Evolutionary conservation across 2,329 filamentous ascomycete genomes (phyloP), one percentile per base, ranked within the genome.

Genomic region (Drechmeria coniospora): DNA sequence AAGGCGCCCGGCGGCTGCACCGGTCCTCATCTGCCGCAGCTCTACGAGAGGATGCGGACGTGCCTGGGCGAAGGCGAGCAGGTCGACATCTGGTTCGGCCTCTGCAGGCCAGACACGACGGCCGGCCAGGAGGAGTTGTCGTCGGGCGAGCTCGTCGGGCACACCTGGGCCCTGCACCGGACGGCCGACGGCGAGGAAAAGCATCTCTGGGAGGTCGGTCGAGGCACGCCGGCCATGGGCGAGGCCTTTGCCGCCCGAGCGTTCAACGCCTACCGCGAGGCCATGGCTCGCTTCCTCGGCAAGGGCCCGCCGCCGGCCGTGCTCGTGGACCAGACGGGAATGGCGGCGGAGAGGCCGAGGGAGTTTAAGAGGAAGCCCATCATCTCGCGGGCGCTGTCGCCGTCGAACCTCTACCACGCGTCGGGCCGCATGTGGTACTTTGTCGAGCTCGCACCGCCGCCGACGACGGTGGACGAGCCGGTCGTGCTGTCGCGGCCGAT

Each of bases 341-440:
- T n/a, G n/a, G 16, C 21, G 7, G 32, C 29, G 14, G 25, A n/a
- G 8, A 12, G 29, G 15, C 29, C 35, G 13, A 14, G 8, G 2
- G 16, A 26, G 17, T 31, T 34, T 14, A 31, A 29, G 13, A 29
- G 26, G 5, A 36, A 33, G 19, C 31, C 36, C 8, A 23, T 32
- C 20, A 35, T 35, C 8, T 38, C 36, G 11, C 33, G 34, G 19
- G 36, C 36, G 9, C 21, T 38, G 24, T 12, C 36, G 8, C 36
- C 36, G 16, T 32, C 33, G 4, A 38, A 38, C 23, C 25, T 38
- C 21, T 38, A 36, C 27, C 29, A 32, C 9, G 36, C 36, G 11
- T 32, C 33, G 14, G 27, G 23, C 13, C 27, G 36, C n/a, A 38
- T 38, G 36, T 38, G 36, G 36, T 38, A 38, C 21, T 36, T 38